phyloP scores from a whole-genome alignment of 2,329 filamentous ascomycete genomes.

The Leptodontidium sp. region DNA sequence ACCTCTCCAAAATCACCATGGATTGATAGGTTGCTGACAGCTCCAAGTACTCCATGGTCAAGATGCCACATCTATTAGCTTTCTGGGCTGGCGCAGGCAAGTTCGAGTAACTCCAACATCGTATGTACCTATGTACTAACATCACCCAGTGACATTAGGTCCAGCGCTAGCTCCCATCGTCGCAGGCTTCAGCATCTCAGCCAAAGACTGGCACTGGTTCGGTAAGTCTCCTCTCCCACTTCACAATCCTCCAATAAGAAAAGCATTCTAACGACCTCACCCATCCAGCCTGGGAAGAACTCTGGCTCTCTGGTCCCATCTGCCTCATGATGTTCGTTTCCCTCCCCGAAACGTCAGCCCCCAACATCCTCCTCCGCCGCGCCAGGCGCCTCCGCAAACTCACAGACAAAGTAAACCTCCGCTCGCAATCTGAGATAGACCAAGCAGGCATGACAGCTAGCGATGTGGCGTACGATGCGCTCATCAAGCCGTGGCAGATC shows the following conservation, averaged over 20 bases:
- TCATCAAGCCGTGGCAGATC: slow-evolving; percentile 66
- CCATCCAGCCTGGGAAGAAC: slow-evolving; percentile 58
- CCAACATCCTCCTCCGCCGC: slow-evolving; percentile 65
- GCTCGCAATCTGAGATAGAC: slow-evolving; percentile 69
- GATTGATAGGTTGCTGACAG: background rate
- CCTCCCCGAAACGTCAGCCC: slow-evolving; percentile 67
- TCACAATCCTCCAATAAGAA: no score
- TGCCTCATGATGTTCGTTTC: slow-evolving; percentile 65
- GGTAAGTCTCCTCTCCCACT: background rate
- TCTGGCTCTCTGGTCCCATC: slow-evolving; percentile 65
- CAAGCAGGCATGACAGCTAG: slow-evolving; percentile 56
- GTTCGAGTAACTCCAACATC: background rate
- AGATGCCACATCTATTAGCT: slow-evolving; percentile 39
- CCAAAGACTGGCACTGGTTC: slow-evolving; percentile 65
- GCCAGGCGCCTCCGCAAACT: slow-evolving; percentile 64
- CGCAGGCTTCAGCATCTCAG: slow-evolving; percentile 63
- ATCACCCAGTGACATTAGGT: slow-evolving; percentile 38
- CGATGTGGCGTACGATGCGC: slow-evolving; percentile 56
- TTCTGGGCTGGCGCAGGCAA: slow-evolving; percentile 3
- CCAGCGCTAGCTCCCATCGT: slow-evolving; percentile 67
- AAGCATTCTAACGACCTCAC: no score
- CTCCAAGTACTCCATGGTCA: slow-evolving; percentile 45
- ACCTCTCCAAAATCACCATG: background rate
- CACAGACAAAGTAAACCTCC: slow-evolving; percentile 61
- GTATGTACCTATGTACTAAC: background rate